phyloP scores from a whole-genome alignment of 1,284 basidiomycete genomes.

The Tilletia walkeri region DNA sequence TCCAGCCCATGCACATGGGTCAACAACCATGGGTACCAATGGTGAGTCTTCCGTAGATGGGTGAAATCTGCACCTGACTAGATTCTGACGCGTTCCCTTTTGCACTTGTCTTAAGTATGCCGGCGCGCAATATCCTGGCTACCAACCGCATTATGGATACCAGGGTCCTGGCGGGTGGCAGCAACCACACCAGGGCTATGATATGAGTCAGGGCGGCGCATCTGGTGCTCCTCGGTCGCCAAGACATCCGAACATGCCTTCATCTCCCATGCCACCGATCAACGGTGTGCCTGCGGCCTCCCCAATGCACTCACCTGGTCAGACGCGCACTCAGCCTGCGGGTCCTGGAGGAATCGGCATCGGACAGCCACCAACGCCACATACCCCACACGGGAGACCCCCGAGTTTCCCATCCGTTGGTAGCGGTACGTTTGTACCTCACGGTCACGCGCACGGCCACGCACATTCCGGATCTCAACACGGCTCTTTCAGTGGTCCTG shows the following conservation, averaged over 20 bases:
- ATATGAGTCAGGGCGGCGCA: conserved; percentile 32
- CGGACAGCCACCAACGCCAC: conserved; percentile 19
- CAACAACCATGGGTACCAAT: conserved; percentile 19
- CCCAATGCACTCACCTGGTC: conserved; percentile 16
- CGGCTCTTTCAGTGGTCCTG: conserved; percentile 30
- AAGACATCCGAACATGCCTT: conserved; percentile 38
- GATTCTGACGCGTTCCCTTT: background rate
- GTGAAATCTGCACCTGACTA: background rate
- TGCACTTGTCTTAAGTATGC: background rate
- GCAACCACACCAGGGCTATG: conserved; percentile 30
- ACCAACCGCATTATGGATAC: conserved; percentile 46
- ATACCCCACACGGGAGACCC: conserved; percentile 6
- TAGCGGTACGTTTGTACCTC: background rate
- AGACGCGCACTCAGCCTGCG: conserved; percentile 9
- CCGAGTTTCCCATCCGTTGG: conserved; percentile 12
- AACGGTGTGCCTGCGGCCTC: conserved; percentile 16
- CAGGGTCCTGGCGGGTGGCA: conserved; percentile 35
- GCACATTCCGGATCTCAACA: conserved; percentile 15
- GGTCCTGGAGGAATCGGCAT: conserved; percentile 17
- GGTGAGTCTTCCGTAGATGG: background rate
- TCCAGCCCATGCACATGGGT: conserved; percentile 42
- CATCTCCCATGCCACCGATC: conserved; percentile 37
- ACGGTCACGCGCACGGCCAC: conserved; percentile 1
- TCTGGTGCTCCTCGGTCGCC: conserved; percentile 38
- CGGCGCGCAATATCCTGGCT: conserved; percentile 21